phyloP scores from a whole-genome alignment of 345 rosid species.

The Brassica juncea region DNA sequence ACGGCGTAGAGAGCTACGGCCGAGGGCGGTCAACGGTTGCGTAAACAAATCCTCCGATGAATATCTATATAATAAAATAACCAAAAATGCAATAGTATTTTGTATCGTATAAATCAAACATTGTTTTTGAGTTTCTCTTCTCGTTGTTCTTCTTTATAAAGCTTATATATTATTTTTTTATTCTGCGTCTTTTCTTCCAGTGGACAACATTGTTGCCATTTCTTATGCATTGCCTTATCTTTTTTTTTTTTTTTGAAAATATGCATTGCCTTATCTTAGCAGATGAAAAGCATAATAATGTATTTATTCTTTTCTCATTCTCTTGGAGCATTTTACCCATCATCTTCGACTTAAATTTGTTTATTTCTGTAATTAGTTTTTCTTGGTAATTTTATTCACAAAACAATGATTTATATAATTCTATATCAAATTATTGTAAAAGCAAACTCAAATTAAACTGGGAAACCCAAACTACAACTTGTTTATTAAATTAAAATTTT shows the following conservation, averaged over 20 bases:
- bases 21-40: constrained; percentile 21
- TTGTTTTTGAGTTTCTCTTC: constrained; percentile 28
- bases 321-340: neutral
- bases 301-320: constrained; percentile 12
- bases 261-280: constrained; percentile 4
- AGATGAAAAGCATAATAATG: constrained; percentile 21
- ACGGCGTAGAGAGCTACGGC: constrained; percentile 25
- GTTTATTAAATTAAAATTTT: neutral
- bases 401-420: neutral
- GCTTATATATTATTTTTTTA: constrained; percentile 8
- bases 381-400: neutral
- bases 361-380: neutral
- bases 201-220: constrained; percentile 31
- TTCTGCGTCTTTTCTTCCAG: constrained; percentile 2
- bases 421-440: neutral
- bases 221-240: constrained; percentile 3
- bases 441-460: neutral
- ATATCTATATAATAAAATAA: constrained; percentile 34
- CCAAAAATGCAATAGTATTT: constrained; percentile 39
- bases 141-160: constrained; percentile 13
- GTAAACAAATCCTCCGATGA: constrained; percentile 18
- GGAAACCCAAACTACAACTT: neutral
- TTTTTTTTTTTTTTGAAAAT: too few species aligned
- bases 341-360: neutral
- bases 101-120: constrained; percentile 35